These are phyloP conservation scores for Dioscorea alata DNA, from an alignment of 106 monocot genomes.

Conservation along the genomic window DNA sequence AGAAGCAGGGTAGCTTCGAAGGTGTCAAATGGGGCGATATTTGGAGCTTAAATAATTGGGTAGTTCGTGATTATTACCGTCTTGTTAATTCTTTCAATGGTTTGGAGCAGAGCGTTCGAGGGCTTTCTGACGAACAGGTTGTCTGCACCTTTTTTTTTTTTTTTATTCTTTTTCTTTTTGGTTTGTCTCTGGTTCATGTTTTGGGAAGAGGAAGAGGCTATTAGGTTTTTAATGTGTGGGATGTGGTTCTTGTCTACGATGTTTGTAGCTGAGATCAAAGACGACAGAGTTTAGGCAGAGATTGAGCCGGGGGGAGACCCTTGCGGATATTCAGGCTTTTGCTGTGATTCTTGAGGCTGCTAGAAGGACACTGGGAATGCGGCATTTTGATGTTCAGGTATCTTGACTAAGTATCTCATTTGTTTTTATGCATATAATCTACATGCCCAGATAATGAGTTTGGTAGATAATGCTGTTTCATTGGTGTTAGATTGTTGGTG, in stretches of 20 bases:
- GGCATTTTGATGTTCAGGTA: slow-evolving; percentile 99
- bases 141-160: neutral
- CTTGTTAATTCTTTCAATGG: slow-evolving; percentile 69
- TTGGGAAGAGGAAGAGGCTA: neutral
- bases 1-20: slow-evolving; percentile 12
- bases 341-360: slow-evolving; percentile 92
- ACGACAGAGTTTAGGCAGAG: slow-evolving; percentile 68
- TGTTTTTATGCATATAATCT: neutral
- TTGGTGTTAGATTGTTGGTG: slow-evolving; percentile 75
- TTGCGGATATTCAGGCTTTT: slow-evolving; percentile 94
- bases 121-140: slow-evolving; percentile 84
- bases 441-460: neutral
- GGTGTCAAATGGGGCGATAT: slow-evolving; percentile 63
- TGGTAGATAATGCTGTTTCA: neutral
- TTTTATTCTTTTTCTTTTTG: neutral
- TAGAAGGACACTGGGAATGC: slow-evolving; percentile 89
- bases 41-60: slow-evolving; percentile 81
- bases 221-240: neutral
- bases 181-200: neutral
- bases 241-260: neutral
- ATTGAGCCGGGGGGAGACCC: slow-evolving; percentile 65
- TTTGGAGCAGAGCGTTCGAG: slow-evolving; percentile 37
- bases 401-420: neutral
- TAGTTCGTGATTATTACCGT: slow-evolving; percentile 84
- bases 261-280: slow-evolving; percentile 53